Base-by-base conservation (phyloP, 345 rosid genomes). In the Toxicodendron radicans region DNA sequence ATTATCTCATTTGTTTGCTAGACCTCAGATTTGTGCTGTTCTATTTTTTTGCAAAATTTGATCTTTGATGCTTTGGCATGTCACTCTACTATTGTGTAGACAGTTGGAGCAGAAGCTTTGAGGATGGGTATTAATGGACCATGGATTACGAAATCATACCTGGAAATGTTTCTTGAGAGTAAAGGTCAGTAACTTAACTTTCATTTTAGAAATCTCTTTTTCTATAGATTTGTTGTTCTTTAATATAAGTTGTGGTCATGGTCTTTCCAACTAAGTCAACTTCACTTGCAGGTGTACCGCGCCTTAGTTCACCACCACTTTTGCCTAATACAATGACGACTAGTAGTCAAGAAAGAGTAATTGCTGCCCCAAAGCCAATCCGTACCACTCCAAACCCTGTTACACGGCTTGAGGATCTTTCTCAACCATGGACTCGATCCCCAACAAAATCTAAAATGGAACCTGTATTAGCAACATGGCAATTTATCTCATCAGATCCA, bases 381-480 rank as follows among this genome's bases (percentile, higher is more conserved):
- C 93, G 98, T 63, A 93, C 91, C 58, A 86, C 89, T 75, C 78
- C 93, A 76, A 87, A 88, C 85, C 76, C 87, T 80, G 90, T 87
- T 71, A 89, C 85, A 63, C 86, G 73, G 75, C 91, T 96, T 67
- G 99, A 96, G 85, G 98, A 93, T 90, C 80, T 93, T 76, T 89
- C 99, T 68, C 98, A 88, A 76, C 98, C 98, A 65, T 96, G 98
- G 99, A 96, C 99, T 76, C 95, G 99, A 64, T 96, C 99, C 79
- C 98, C 99, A 12, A 96, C 99, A 65, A 96, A 96, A 85, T 88
- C 97, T 56, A 87, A 92, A 86, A 92, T 86, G 95, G 99, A 96
- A 73, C 98, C 97, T 51, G 78, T 92, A 66, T 83, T 90, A 71
- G 95, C 91, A 73, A 86, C 96, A 3, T 95, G 97, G 93, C 85